These are phyloP conservation scores for Pyrenopolyporus hunteri DNA, from an alignment of 495 filamentous ascomycete genomes.

Conservation along the genomic window DNA sequence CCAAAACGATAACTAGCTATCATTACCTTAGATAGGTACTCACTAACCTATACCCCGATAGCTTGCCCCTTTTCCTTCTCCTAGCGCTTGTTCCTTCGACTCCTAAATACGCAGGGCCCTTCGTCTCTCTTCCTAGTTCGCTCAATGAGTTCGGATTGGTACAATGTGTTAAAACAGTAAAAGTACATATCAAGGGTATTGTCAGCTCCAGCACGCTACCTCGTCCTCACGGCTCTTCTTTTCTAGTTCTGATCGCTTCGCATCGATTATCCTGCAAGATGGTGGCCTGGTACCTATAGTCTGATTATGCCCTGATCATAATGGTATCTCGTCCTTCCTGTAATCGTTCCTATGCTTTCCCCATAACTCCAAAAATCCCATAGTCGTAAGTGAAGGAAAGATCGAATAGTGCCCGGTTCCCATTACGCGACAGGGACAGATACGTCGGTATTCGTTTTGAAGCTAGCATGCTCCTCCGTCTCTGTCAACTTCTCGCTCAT, in stretches of 20 bases:
- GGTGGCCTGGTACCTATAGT: conserved; percentile 23
- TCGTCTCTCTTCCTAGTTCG: conserved; percentile 2
- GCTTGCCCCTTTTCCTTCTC: background rate
- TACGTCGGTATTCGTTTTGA: conserved; percentile 19
- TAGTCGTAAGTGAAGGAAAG: conserved; percentile 28
- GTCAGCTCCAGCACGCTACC: conserved; percentile 28
- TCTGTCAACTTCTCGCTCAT: background rate
- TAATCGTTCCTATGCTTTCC: conserved; percentile 24
- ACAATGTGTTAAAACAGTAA: conserved; percentile 41
- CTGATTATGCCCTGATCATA: conserved; percentile 31
- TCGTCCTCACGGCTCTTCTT: conserved; percentile 17
- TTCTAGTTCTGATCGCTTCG: conserved; percentile 12
- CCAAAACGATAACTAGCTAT: no score
- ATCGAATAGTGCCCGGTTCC: conserved; percentile 12
- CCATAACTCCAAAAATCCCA: conserved; percentile 35
- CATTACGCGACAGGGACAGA: conserved; percentile 30
- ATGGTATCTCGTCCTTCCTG: conserved; percentile 36
- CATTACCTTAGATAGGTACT: no score
- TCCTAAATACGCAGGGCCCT: background rate
- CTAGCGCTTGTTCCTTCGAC: background rate
- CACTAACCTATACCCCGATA: background rate
- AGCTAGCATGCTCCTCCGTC: conserved; percentile 10
- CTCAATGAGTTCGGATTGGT: conserved; percentile 23
- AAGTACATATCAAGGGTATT: conserved; percentile 42
- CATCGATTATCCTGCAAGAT: conserved; percentile 29